These are phyloP conservation scores for Scheffersomyces spartinae DNA, from an alignment of 805 yeast species.

Conservation along the genomic window DNA sequence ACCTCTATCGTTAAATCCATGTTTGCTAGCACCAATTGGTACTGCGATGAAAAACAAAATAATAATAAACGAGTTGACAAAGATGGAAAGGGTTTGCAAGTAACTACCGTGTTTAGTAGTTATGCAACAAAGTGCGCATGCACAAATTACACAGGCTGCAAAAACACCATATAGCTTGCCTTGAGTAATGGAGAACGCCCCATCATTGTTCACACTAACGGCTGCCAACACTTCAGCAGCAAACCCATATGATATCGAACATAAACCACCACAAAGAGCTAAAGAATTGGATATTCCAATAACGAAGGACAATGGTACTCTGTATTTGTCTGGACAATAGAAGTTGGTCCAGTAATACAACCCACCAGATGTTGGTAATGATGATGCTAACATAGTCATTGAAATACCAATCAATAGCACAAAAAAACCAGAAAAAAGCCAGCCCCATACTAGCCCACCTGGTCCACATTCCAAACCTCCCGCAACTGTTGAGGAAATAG, in stretches of 20 bases:
- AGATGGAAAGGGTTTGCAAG: constrained; percentile 16
- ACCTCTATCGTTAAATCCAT: constrained; percentile 5
- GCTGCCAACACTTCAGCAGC: constrained; percentile 15
- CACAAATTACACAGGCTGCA: constrained; percentile 16
- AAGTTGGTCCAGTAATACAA: constrained; percentile 24
- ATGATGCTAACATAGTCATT: constrained; percentile 16
- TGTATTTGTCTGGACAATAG: constrained; percentile 15
- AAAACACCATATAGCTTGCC: constrained; percentile 19
- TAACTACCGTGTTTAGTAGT: constrained; percentile 13
- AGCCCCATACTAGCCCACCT: constrained; percentile 20
- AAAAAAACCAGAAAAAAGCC: constrained; percentile 15
- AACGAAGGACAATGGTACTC: constrained; percentile 10
- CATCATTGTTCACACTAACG: constrained; percentile 18
- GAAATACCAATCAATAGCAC: constrained; percentile 16
- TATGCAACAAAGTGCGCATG: constrained; percentile 12
- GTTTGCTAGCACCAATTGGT: constrained; percentile 16
- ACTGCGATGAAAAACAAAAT: constrained; percentile 15
- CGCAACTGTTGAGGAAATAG: constrained; percentile 14
- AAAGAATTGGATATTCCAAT: constrained; percentile 19
- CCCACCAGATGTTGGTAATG: constrained; percentile 21
- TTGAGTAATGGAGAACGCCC: constrained; percentile 15
- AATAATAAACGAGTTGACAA: constrained; percentile 12
- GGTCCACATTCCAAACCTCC: constrained; percentile 17
- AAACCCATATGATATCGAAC: constrained; percentile 20
- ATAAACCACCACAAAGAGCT: constrained; percentile 19